Evolutionary conservation across 495 filamentous ascomycete species (phyloP).

Genomic region (Gamarada debralockiae): DNA sequence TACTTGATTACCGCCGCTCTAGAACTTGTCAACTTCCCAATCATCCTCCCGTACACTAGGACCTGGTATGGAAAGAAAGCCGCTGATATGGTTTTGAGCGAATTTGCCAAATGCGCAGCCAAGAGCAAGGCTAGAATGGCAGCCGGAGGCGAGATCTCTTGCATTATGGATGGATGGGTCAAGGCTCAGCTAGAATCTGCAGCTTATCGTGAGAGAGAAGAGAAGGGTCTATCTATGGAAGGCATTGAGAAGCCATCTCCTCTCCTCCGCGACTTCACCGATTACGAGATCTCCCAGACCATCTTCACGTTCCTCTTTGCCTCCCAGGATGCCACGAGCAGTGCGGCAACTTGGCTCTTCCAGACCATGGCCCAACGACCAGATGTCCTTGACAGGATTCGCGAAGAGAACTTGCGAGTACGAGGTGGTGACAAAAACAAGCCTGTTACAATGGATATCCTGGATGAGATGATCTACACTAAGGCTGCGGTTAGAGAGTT

Average conservation of each 20-base stretch:
- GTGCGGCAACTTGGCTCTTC: slow-evolving; percentile 91
- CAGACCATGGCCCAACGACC: slow-evolving; percentile 92
- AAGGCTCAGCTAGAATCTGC: slow-evolving; percentile 78
- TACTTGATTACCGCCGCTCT: slow-evolving; percentile 94
- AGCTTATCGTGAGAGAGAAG: slow-evolving; percentile 67
- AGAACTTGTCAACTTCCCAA: slow-evolving; percentile 97
- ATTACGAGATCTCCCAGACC: slow-evolving; percentile 92
- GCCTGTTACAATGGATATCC: slow-evolving; percentile 71
- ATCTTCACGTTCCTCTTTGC: slow-evolving; percentile 98
- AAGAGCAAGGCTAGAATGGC: slow-evolving; percentile 92
- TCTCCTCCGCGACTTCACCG: slow-evolving; percentile 80
- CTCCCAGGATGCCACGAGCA: slow-evolving; percentile 93
- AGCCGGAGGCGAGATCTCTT: slow-evolving; percentile 80
- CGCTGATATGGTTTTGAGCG: slow-evolving; percentile 83
- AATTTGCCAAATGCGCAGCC: slow-evolving; percentile 87
- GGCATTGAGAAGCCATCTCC: slow-evolving; percentile 72
- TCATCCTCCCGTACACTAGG: slow-evolving; percentile 94
- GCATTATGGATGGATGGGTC: slow-evolving; percentile 95
- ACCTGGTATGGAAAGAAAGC: slow-evolving; percentile 98
- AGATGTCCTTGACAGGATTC: slow-evolving; percentile 83
- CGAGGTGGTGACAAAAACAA: slow-evolving; percentile 74
- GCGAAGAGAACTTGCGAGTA: slow-evolving; percentile 81
- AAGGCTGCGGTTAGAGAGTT: slow-evolving; percentile 91
- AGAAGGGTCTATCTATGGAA: slow-evolving; percentile 61
- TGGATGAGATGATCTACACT: slow-evolving; percentile 87